phyloP scores from a whole-genome alignment of 805 yeast species.

The Cyberlindnera bimundalis region DNA sequence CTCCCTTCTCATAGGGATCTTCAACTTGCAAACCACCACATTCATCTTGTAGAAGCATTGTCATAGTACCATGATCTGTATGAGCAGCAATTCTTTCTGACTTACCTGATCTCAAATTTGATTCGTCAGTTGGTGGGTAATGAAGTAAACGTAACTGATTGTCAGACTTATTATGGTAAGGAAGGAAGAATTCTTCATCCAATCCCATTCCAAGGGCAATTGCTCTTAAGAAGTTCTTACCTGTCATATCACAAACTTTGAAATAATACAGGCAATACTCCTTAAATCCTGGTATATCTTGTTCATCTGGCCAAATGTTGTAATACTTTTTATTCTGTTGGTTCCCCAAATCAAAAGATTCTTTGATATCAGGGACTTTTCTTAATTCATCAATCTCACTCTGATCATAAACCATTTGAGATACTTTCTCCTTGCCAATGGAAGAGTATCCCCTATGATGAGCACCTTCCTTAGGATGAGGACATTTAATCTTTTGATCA shows the following conservation, averaged over 20 bases:
- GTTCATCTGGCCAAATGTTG: slow-evolving; percentile 29
- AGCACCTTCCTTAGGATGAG: slow-evolving; percentile 27
- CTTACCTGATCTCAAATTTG: slow-evolving; percentile 17
- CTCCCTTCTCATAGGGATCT: slow-evolving; percentile 17
- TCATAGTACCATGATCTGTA: slow-evolving; percentile 29
- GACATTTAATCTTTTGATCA: slow-evolving; percentile 22
- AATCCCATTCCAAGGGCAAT: slow-evolving; percentile 25
- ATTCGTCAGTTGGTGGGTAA: slow-evolving; percentile 25
- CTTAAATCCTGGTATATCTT: slow-evolving; percentile 25
- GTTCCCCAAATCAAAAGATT: slow-evolving; percentile 28
- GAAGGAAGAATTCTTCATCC: slow-evolving; percentile 22
- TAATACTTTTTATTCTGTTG: slow-evolving; percentile 13
- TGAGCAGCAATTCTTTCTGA: slow-evolving; percentile 29
- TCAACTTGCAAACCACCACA: slow-evolving; percentile 29
- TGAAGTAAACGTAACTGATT: slow-evolving; percentile 25
- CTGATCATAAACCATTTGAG: slow-evolving; percentile 27
- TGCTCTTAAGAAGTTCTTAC: slow-evolving; percentile 22
- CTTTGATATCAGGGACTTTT: slow-evolving; percentile 28
- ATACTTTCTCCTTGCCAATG: slow-evolving; percentile 28
- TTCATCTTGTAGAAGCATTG: slow-evolving; percentile 26
- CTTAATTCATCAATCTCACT: slow-evolving; percentile 14
- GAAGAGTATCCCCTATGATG: slow-evolving; percentile 30
- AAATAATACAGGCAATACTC: slow-evolving; percentile 23
- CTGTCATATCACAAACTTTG: slow-evolving; percentile 13
- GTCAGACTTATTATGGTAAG: slow-evolving; percentile 23